These are phyloP conservation scores for Salvia hispanica DNA, from an alignment of 257 asterid genomes.

Conservation along the genomic window DNA sequence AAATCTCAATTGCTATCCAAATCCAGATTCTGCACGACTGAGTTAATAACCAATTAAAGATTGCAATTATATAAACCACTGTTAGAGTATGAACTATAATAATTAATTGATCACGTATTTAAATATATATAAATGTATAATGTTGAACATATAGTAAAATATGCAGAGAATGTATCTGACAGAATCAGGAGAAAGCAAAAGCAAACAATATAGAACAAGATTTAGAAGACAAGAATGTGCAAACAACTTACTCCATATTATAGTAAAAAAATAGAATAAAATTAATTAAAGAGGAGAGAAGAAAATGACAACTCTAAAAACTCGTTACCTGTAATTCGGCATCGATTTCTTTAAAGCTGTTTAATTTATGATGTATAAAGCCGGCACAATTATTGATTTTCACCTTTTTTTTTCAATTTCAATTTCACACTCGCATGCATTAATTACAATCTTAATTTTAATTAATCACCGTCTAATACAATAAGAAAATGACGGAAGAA, in stretches of 20 bases:
- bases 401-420: neutral
- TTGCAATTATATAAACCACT: too few relatives aligned
- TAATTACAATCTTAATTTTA: slow-evolving; percentile 19
- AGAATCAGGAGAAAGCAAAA: slow-evolving; percentile 29
- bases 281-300: neutral
- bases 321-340: slow-evolving; percentile 30
- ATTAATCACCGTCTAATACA: slow-evolving; percentile 20
- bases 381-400: neutral
- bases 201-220: slow-evolving; percentile 13
- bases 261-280: neutral
- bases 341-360: slow-evolving; percentile 22
- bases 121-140: neutral
- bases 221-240: slow-evolving; percentile 27
- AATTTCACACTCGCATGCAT: slow-evolving; percentile 19
- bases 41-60: slow-evolving; percentile 2
- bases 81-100: too few relatives aligned
- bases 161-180: slow-evolving; percentile 33
- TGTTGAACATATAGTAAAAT: neutral
- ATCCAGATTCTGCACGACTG: neutral
- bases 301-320: slow-evolving; percentile 20
- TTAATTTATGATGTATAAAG: neutral
- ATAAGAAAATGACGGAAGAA: neutral
- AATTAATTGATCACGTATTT: too few relatives aligned
- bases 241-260: neutral
- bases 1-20: neutral